phyloP scores from a whole-genome alignment of 2,329 filamentous ascomycete species.

The Xylaria multiplex region DNA sequence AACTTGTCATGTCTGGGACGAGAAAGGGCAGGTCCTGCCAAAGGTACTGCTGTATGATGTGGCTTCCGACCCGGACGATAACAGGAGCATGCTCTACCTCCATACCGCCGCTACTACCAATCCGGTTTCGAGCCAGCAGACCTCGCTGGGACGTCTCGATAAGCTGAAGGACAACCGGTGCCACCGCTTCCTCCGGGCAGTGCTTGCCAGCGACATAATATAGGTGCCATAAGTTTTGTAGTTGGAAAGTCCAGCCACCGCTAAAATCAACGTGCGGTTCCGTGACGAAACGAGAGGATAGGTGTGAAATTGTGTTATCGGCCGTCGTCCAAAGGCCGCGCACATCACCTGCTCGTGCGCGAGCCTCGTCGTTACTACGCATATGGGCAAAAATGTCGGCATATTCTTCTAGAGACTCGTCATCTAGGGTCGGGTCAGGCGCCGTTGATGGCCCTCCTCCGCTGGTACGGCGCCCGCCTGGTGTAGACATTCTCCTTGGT shows the following conservation, averaged over 20 bases:
- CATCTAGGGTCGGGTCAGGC: constrained; percentile 24
- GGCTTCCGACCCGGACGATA: constrained; percentile 30
- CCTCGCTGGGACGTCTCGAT: constrained; percentile 39
- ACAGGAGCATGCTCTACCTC: constrained; percentile 36
- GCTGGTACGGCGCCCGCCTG: constrained; percentile 20
- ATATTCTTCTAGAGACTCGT: constrained; percentile 35
- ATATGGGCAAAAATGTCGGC: constrained; percentile 40
- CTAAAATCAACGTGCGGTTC: constrained; percentile 39
- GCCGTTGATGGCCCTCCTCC: constrained; percentile 9
- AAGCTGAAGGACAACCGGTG: constrained; percentile 37
- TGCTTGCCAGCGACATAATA: constrained; percentile 40
- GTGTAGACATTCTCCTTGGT: constrained; percentile 33
- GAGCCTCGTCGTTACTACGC: constrained; percentile 35
- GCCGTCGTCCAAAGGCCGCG: constrained; percentile 38
- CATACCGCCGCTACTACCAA: constrained; percentile 25
- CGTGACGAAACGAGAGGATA: constrained; percentile 40
- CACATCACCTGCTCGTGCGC: constrained; percentile 37
- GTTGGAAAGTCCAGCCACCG: constrained; percentile 38
- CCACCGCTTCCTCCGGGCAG: constrained; percentile 32
- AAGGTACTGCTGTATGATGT: constrained; percentile 35
- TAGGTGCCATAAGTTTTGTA: constrained; percentile 41
- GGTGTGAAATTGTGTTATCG: constrained; percentile 37
- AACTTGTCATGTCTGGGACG: constrained; percentile 38
- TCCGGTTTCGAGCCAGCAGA: constrained; percentile 32
- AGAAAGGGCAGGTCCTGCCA: constrained; percentile 40